Base-by-base conservation (phyloP, 208 protist species). In the Trypanosomatidae sp. region DNA sequence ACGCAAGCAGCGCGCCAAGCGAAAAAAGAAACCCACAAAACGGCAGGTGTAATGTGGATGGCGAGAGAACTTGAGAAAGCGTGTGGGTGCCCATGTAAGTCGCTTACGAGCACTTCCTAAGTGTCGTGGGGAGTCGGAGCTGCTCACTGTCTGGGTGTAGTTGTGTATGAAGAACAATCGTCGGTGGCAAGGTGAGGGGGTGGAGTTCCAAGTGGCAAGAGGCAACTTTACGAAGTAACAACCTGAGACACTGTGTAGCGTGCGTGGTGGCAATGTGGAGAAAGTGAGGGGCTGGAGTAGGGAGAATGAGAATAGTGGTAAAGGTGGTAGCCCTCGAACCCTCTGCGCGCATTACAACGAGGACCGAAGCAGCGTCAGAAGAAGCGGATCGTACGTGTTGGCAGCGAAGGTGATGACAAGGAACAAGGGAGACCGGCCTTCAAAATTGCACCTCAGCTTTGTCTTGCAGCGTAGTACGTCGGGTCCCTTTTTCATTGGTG, bases 111-210 rank as follows among this genome's bases (percentile, higher is more conserved):
- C 8, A 22, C 4, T 6, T 39, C 15, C 28, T 36, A 19, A 15
- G 15, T 62, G 58, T 25, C 58, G 62, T 36, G 39, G 46, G 28
- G 66, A 62, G 19, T 53, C 72, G 36, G 30, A 28, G 72, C 25
- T 43, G 49, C 43, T 70, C 49, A 28, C 47, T 25, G 39, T 33
- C 58, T 43, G 6, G 58, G 28, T 62, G 33, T 30, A 33, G 13
- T 2, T 62, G 33, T 62, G 76, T 46, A 65, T 67, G 58, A 30
- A 72, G 15, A 65, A 15, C 17, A 66, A 65, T 28, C 22, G 49
- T 69, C 47, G 36, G 68, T 44, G 56, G 71, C 28, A 47, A 66
- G 59, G 66, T 73, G 41, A 33, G 7, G 43, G 33, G 28, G 15
- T 53, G 25, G 19, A 41, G n/a, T 39, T 62, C n/a, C 43, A 60